Percentiles rank a stretch among this genome's conserved stretches.
Evolutionary conservation across 306 rosid species (phyloP).

Genomic region (Pyrus communis): DNA sequence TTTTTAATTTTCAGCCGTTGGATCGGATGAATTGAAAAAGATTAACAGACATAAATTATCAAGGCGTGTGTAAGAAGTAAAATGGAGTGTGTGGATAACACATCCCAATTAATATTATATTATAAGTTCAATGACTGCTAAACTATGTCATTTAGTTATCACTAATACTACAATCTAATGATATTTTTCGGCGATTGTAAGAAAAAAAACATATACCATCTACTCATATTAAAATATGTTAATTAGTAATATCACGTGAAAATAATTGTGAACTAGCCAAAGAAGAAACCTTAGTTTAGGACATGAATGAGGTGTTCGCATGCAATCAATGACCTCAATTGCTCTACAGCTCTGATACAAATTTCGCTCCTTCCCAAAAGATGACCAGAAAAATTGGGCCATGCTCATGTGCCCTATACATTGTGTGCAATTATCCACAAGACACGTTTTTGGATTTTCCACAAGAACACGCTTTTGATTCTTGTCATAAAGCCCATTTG

Average conservation of each 20-base stretch:
- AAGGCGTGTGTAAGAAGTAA: too few species aligned
- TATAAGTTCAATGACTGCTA: too few species aligned
- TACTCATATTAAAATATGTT: too few species aligned
- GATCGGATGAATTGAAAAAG: too few species aligned
- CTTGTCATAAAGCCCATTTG: background rate
- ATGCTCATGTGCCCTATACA: background rate
- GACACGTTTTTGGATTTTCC: background rate
- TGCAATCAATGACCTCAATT: background rate
- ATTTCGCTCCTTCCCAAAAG: background rate
- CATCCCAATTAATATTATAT: too few species aligned
- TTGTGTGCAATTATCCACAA: background rate
- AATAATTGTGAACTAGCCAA: too few species aligned
- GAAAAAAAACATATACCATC: too few species aligned
- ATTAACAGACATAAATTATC: too few species aligned
- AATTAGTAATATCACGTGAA: too few species aligned
- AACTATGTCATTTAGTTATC: background rate
- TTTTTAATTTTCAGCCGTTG: too few species aligned
- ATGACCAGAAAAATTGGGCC: background rate
- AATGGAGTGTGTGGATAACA: too few species aligned
- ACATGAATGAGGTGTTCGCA: background rate
- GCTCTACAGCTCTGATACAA: background rate
- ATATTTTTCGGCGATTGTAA: too few species aligned
- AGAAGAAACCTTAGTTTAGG: background rate
- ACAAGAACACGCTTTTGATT: background rate
- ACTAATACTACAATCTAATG: rapidly evolving